Base-by-base conservation (phyloP, 2,329 filamentous ascomycete species). In the Aspergillus spinulosporus region DNA sequence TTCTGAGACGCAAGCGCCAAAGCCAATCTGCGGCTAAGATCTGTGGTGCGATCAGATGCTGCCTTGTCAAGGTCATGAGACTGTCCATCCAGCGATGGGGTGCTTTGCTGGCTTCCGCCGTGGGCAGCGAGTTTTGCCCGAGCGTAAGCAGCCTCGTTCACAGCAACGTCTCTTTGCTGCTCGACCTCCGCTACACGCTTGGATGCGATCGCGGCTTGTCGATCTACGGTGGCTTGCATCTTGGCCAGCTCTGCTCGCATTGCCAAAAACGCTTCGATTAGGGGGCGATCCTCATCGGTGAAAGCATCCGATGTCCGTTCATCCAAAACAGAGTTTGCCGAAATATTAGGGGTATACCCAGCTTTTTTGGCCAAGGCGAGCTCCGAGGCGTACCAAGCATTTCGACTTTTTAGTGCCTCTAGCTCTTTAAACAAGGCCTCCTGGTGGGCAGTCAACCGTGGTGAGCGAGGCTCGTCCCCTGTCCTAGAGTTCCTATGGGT, bases 351-450 rank as follows among this genome's bases (percentile, higher is more conserved):
- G 5, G 85, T 82, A 68, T 97, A 99, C 4, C 94, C 94, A 40
- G 90, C 85, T 74, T 96, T 96, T 49, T 89, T 86, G 5, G 94
- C 95, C 61, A 99, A 79, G 56, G 96, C 91, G 45, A 99, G 80
- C 74, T 99, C 94, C 0, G 93, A 97, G 5, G 92, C 91, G 73
- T 96, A 97, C 94, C 94, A 99, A 0, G 93, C 93, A 74, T 96
- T 97, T 50, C 89, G 85, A 68, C 88, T 94, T 66, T 90, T 90
- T 3, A 88, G 83, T 6, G 86, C 82, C 69, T 99, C 93, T 2
- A 99, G 80, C 70, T 99, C 94, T 70, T 94, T 93, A 11, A 90
- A 80, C 9, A 97, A 74, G 0, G 89, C 86, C 60, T 83, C 84
- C 59, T 80, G 78, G 49, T 80, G 63, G 65, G 76, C 68, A 3